Base-by-base conservation (phyloP, 257 asterid species). In the Solanum pennellii region DNA sequence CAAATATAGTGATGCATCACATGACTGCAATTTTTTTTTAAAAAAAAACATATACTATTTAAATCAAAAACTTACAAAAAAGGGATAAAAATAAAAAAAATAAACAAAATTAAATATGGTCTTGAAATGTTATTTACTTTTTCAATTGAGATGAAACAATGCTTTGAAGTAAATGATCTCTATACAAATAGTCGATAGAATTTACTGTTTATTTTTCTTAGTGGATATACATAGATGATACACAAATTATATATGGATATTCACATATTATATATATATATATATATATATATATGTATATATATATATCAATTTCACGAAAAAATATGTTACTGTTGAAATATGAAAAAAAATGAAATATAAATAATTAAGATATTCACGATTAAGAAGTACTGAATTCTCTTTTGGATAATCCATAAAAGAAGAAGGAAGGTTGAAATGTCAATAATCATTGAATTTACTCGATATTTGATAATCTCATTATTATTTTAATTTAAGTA, bases 1-100 rank as follows among this genome's bases (percentile, higher is more conserved):
- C 93, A 96, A 37, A 65, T 95, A 85, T 21, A 96, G 62, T 6
- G 99, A 96, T 16, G 99, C 99, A 77, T 96, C 99, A 73, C 99
- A 96, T 4, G 98, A 93, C 98, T 96, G 27, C 77, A 79, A 4
- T 33, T 33, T 8, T 56, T 47, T 18, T 3, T 0, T 12, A 1
- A 16, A 3, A 75, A 0, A 41, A 42, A n/a, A 1, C 4, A 3
- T 7, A 76, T n/a, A 1, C 15, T 39, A 23, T 75, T 2, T 23
- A 21, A 69, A 29, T 29, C 41, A 69, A 10, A 66, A 20, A 68
- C 12, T 3, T 33, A 4, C 35, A 69, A 25, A 31, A 69, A 1
- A 11, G 6, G 76, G 1, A 37, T 29, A 69, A 69, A 69, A 7
- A 15, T 69, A 1, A 25, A 27, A 12, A 27, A 12, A 27, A 25